These are phyloP conservation scores for Anacardium occidentale DNA, from an alignment of 345 rosid species.

Conservation along the genomic window DNA sequence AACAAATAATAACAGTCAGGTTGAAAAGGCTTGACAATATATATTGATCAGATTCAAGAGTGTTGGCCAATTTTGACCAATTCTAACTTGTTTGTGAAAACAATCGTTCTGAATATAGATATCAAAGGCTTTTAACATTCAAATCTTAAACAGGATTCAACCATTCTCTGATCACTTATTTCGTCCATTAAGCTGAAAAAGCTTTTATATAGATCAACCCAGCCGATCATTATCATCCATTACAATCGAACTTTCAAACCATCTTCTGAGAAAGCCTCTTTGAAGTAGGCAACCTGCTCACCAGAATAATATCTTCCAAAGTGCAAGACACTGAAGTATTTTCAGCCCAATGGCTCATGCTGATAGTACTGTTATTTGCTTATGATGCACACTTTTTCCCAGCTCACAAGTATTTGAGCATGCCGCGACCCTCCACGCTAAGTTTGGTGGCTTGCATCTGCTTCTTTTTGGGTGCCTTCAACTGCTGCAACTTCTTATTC, in stretches of 20 bases:
- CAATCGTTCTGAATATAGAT: background rate
- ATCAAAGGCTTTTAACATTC: background rate
- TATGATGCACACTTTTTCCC: background rate
- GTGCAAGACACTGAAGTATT: background rate
- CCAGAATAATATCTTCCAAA: background rate
- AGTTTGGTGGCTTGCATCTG: conserved; percentile 84
- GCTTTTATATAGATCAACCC: background rate
- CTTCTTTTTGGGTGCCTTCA: conserved; percentile 94
- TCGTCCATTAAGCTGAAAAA: background rate
- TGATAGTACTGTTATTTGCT: background rate
- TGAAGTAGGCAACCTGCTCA: background rate
- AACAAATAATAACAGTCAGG: too few relatives aligned
- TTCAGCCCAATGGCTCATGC: background rate
- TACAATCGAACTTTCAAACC: background rate
- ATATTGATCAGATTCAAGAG: too few relatives aligned
- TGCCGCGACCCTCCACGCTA: conserved; percentile 96
- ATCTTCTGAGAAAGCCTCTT: background rate
- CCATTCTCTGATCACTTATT: background rate
- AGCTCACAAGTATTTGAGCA: conserved; percentile 75
- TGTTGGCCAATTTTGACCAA: too few relatives aligned
- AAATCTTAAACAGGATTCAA: background rate
- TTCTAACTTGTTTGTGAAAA: too few relatives aligned
- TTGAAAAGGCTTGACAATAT: too few relatives aligned
- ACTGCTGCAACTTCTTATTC: conserved; percentile 95
- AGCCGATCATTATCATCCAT: background rate